Percentiles rank a stretch among this genome's conserved stretches.
phyloP scores from a whole-genome alignment of 176 grass and related monocot species.

The Oropetium thomaeum region DNA sequence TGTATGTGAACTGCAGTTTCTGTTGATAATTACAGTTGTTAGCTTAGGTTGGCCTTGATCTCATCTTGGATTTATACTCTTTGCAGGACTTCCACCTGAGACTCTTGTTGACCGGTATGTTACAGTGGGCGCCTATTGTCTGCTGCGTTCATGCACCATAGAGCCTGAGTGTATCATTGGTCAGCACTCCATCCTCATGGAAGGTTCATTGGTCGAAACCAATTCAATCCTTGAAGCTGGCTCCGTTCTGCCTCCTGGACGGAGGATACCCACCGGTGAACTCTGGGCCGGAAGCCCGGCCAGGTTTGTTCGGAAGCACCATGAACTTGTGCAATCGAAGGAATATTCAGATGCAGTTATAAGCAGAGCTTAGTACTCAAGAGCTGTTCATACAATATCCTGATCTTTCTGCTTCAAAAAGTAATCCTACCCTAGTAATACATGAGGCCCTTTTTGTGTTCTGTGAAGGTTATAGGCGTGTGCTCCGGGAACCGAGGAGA shows the following conservation, averaged over 20 bases:
- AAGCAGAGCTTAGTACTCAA: too few species aligned
- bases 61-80: conserved; percentile 3
- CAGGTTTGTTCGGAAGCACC: conserved; percentile 76
- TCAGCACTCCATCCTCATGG: conserved; percentile 95
- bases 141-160: conserved; percentile 93
- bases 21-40: not conserved
- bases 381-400: too few species aligned
- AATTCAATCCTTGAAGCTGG: conserved; percentile 98
- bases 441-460: too few species aligned
- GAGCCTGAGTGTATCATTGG: conserved; percentile 96
- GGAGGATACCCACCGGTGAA: conserved; percentile 86
- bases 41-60: not conserved
- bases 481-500: not conserved
- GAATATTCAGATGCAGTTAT: too few species aligned
- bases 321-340: too few species aligned
- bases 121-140: conserved; percentile 79
- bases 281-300: conserved; percentile 92
- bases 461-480: too few species aligned
- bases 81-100: conserved; percentile 89
- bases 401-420: too few species aligned
- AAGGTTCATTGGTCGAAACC: conserved; percentile 92
- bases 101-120: conserved; percentile 88
- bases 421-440: too few species aligned
- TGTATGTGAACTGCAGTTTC: not conserved
- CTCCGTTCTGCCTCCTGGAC: conserved; percentile 75